phyloP scores from a whole-genome alignment of 2,329 filamentous ascomycete genomes.

The Waltergamsia citrina region DNA sequence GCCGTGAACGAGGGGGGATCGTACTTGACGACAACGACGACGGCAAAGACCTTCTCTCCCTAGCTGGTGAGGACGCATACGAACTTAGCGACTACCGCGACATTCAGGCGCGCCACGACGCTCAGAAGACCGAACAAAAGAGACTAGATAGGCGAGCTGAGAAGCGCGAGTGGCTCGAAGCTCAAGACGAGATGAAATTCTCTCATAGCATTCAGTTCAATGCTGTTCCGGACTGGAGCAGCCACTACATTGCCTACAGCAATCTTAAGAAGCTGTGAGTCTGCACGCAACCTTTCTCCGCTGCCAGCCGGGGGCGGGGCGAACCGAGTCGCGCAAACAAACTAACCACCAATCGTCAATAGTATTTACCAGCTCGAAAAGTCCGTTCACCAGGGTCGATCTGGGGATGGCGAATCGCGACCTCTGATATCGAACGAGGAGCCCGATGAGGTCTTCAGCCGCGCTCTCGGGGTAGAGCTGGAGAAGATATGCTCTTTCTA shows the following conservation, averaged over 20 bases:
- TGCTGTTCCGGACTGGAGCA: slow-evolving; percentile 98
- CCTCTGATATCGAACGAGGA: slow-evolving; percentile 69
- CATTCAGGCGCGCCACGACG: slow-evolving; percentile 16
- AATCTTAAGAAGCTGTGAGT: slow-evolving; percentile 95
- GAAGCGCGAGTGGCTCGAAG: slow-evolving; percentile 63
- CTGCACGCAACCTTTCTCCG: background rate
- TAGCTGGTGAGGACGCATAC: slow-evolving; percentile 16
- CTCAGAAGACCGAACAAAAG: slow-evolving; percentile 20
- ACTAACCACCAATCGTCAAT: too few relatives aligned
- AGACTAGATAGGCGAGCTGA: slow-evolving; percentile 37
- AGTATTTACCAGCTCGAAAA: slow-evolving; percentile 96
- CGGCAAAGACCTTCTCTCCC: background rate
- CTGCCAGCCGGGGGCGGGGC: too few relatives aligned
- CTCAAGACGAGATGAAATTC: slow-evolving; percentile 94
- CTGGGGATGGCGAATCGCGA: slow-evolving; percentile 70
- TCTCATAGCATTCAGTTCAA: slow-evolving; percentile 99
- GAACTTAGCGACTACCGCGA: slow-evolving; percentile 31
- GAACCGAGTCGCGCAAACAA: too few relatives aligned
- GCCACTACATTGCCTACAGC: slow-evolving; percentile 95
- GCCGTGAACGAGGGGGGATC: slow-evolving; percentile 26
- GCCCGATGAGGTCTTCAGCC: slow-evolving; percentile 72
- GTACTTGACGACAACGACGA: slow-evolving; percentile 1
- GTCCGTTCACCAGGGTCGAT: slow-evolving; percentile 54
- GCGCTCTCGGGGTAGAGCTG: slow-evolving; percentile 76
- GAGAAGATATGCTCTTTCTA: slow-evolving; percentile 95